phyloP scores from a whole-genome alignment of 345 rosid species.

The Salix suchowensis region DNA sequence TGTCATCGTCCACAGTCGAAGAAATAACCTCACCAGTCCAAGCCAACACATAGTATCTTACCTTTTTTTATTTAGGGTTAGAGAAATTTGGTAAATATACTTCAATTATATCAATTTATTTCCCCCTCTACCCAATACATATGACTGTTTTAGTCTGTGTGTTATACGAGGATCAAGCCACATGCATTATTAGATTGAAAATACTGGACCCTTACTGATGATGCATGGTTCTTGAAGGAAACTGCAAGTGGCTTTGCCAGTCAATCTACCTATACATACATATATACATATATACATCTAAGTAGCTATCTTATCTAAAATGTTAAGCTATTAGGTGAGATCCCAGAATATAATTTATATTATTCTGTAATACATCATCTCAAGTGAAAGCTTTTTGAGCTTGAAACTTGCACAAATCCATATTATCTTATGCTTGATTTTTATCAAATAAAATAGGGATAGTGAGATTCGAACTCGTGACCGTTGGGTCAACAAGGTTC shows the following conservation, averaged over 20 bases:
- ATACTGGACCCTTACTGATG: background rate
- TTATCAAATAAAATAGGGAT: too few species aligned
- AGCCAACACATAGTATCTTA: background rate
- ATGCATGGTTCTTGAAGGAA: background rate
- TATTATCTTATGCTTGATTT: too few species aligned
- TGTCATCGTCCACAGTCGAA: conserved; percentile 21
- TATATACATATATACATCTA: too few species aligned
- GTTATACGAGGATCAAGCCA: background rate
- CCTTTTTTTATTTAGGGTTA: background rate
- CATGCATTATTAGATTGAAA: background rate
- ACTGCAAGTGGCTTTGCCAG: background rate
- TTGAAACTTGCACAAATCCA: too few species aligned
- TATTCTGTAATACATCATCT: too few species aligned
- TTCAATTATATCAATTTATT: background rate
- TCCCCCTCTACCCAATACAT: background rate
- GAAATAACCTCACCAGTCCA: conserved; percentile 18
- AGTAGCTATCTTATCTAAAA: too few species aligned
- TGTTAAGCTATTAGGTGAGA: too few species aligned
- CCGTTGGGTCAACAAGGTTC: too few species aligned
- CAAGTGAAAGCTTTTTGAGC: too few species aligned
- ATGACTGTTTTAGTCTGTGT: background rate
- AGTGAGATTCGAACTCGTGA: too few species aligned
- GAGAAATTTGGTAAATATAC: background rate
- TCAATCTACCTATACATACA: background rate
- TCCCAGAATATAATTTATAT: too few species aligned